A percentile compares a stretch with the other conserved stretches of the same genome.
phyloP scores from a whole-genome alignment of 1,284 basidiomycete genomes.

The Apiotrichum montevideense region DNA sequence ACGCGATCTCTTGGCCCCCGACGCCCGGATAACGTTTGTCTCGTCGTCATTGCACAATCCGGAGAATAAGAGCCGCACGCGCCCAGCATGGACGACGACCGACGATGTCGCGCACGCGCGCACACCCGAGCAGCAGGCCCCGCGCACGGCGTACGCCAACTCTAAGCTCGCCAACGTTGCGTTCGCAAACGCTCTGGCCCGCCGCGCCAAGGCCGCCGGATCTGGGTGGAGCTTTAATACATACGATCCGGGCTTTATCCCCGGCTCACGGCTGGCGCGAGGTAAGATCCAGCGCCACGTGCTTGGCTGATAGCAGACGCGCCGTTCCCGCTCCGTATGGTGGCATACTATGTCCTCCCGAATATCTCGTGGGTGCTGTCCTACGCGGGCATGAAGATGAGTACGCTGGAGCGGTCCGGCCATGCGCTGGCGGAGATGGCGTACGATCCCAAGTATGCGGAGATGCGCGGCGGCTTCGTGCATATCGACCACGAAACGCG shows the following conservation, averaged over 20 bases:
- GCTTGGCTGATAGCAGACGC: background rate
- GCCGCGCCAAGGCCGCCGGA: background rate
- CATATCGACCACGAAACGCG: constrained; percentile 6
- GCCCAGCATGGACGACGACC: constrained; percentile 13
- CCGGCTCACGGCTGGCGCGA: background rate
- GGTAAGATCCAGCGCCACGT: background rate
- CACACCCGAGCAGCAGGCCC: background rate
- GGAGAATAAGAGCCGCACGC: background rate
- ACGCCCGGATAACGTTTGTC: constrained; percentile 15
- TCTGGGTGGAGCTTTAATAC: constrained; percentile 15
- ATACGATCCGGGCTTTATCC: constrained; percentile 22
- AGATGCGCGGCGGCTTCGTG: constrained; percentile 16
- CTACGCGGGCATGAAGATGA: background rate
- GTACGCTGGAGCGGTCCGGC: constrained; percentile 1
- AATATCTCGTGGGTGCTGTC: background rate
- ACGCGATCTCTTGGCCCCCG: constrained; percentile 1
- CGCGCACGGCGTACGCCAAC: constrained; percentile 2
- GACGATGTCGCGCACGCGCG: constrained; percentile 16
- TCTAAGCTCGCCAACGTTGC: constrained; percentile 16
- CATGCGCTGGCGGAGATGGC: constrained; percentile 8
- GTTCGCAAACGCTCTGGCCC: constrained; percentile 18
- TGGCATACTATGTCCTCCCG: constrained; percentile 1
- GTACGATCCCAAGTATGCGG: constrained; percentile 2
- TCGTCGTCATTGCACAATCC: constrained; percentile 13
- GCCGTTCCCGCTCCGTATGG: background rate